Percentiles rank a stretch among this genome's conserved stretches.
phyloP scores from a whole-genome alignment of 164 flowering plant species.

The Magnolia changhungtana region DNA sequence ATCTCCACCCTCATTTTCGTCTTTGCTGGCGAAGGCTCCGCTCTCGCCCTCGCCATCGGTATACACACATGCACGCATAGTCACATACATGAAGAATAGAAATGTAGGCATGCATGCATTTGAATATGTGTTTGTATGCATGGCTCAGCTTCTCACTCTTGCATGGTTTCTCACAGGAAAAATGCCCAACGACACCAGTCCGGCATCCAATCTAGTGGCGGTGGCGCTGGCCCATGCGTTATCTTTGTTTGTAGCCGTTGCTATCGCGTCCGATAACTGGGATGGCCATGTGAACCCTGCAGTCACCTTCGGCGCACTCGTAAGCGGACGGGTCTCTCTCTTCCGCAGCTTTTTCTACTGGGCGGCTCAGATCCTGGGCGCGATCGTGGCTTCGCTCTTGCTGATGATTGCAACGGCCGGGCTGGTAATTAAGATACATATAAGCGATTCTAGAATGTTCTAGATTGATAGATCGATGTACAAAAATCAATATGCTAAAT shows the following conservation, averaged over 20 bases:
- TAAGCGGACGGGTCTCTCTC: conserved; percentile 62
- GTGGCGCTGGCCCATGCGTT: conserved; percentile 54
- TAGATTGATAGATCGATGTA: no score
- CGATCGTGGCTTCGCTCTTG: conserved; percentile 54
- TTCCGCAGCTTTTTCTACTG: conserved; percentile 54
- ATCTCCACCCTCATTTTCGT: conserved; percentile 13
- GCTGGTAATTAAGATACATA: conserved; percentile 36
- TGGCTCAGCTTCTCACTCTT: background rate
- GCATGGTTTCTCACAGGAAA: background rate
- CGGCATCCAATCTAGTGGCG: conserved; percentile 1
- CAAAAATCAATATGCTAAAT: no score
- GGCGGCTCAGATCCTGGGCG: conserved; percentile 68
- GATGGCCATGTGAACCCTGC: conserved; percentile 83
- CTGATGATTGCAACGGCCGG: conserved; percentile 46
- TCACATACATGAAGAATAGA: background rate
- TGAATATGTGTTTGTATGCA: background rate
- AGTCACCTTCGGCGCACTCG: conserved; percentile 64
- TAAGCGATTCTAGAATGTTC: background rate
- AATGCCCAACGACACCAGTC: background rate
- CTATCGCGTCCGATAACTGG: conserved; percentile 48
- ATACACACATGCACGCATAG: background rate
- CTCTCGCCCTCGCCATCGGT: background rate
- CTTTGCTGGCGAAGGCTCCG: conserved; percentile 8
- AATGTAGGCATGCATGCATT: background rate
- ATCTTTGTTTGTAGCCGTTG: conserved; percentile 51